phyloP scores from a whole-genome alignment of 768 basidiomycete genomes.

The Pholiota microspora region DNA sequence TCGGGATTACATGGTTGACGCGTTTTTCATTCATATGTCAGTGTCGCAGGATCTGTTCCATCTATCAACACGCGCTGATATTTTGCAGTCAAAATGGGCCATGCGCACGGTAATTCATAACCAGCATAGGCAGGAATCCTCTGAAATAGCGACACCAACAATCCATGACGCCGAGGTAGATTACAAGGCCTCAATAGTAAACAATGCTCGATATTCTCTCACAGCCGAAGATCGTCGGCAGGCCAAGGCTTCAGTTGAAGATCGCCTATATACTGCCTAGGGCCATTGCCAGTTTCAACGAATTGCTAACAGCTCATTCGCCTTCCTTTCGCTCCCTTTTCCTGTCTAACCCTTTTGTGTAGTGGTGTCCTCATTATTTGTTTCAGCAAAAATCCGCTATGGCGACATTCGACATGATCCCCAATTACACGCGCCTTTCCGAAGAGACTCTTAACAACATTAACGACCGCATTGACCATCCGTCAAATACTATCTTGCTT shows the following conservation, averaged over 20 bases:
- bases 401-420: conserved; percentile 11
- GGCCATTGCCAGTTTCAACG: conserved; percentile 5
- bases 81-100: conserved; percentile 14
- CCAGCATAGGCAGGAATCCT: neutral
- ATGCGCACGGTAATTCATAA: neutral
- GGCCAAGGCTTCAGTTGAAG: neutral
- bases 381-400: conserved; percentile 12
- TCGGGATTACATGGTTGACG: conserved; percentile 11
- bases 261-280: conserved; percentile 9
- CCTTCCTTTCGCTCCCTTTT: conserved; percentile 9
- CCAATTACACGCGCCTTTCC: conserved; percentile 9
- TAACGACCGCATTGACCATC: conserved; percentile 1
- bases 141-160: conserved; percentile 6
- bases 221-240: neutral
- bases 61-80: conserved; percentile 1
- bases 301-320: too few relatives aligned
- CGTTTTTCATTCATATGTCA: conserved; percentile 17
- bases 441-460: conserved; percentile 6
- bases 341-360: neutral
- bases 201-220: too few relatives aligned
- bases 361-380: neutral
- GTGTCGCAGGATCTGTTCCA: neutral
- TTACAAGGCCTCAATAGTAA: neutral
- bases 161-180: neutral
- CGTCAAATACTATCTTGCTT: conserved; percentile 13